Evolutionary conservation across 2,329 filamentous ascomycete genomes (phyloP).

Genomic region (Teratosphaeria viscida): DNA sequence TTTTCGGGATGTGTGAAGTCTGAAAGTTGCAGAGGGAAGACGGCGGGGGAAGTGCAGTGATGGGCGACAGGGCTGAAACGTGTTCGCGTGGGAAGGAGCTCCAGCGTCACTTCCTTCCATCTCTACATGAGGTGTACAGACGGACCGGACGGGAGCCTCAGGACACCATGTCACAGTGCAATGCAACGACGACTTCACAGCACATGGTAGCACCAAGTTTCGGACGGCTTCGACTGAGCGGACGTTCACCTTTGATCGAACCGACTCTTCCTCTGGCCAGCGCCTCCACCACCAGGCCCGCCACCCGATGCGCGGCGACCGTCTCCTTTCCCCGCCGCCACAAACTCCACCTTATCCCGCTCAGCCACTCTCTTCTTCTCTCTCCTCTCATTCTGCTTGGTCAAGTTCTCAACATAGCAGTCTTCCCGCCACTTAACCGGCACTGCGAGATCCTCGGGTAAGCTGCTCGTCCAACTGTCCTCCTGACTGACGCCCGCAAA

Average conservation of each 20-base stretch:
- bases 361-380: conserved; percentile 29
- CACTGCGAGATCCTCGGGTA: conserved; percentile 28
- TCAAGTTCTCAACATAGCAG: conserved; percentile 30
- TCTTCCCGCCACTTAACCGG: conserved; percentile 31
- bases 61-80: not conserved
- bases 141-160: not conserved
- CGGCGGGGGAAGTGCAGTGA: not conserved
- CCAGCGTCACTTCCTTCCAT: not conserved
- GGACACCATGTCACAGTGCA: not conserved
- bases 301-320: not conserved
- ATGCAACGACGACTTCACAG: not conserved
- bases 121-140: not conserved
- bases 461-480: conserved; percentile 56
- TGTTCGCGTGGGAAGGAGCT: not conserved
- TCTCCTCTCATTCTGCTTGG: conserved; percentile 25
- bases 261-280: not conserved
- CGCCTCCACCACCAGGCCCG: not conserved
- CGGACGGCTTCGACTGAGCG: not conserved
- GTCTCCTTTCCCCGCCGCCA: conserved; percentile 9
- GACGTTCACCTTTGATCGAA: not conserved
- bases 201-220: not conserved
- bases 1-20: not conserved
- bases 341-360: conserved; percentile 23
- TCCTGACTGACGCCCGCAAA: conserved; percentile 51
- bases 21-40: not conserved